These are phyloP conservation scores for Saturnispora sekii DNA, from an alignment of 805 yeast species.

Conservation along the genomic window DNA sequence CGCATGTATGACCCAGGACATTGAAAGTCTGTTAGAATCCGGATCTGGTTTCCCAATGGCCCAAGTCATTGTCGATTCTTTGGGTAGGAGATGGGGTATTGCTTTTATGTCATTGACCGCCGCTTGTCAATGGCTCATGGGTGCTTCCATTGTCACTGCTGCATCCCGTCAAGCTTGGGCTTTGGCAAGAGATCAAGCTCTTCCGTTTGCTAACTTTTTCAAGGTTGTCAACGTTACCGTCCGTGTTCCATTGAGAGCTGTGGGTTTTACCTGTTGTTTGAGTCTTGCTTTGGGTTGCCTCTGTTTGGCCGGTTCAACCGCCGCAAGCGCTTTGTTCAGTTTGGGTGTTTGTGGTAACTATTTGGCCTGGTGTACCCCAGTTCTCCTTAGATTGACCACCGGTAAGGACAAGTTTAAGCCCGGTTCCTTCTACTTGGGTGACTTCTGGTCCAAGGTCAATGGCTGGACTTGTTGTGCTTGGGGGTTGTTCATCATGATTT, in stretches of 20 bases:
- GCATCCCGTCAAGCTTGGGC: constrained; percentile 67
- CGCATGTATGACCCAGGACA: constrained; percentile 42
- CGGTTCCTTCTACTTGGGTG: constrained; percentile 57
- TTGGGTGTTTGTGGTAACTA: constrained; percentile 50
- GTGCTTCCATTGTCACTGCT: constrained; percentile 50
- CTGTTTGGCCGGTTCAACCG: constrained; percentile 44
- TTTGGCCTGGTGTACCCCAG: constrained; percentile 53
- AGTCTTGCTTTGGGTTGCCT: constrained; percentile 44
- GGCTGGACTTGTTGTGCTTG: constrained; percentile 39
- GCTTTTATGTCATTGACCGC: constrained; percentile 51
- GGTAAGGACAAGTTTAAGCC: constrained; percentile 43
- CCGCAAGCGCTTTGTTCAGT: constrained; percentile 57
- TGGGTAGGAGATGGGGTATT: constrained; percentile 56
- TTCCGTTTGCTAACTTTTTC: constrained; percentile 47
- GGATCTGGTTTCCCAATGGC: constrained; percentile 53
- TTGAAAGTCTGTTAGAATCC: constrained; percentile 32
- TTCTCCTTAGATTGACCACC: constrained; percentile 37
- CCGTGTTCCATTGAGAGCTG: constrained; percentile 54
- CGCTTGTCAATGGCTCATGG: constrained; percentile 56
- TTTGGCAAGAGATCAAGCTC: constrained; percentile 64
- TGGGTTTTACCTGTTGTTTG: constrained; percentile 38
- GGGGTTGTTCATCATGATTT: constrained; percentile 39
- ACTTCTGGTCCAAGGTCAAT: constrained; percentile 32
- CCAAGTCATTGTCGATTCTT: constrained; percentile 47
- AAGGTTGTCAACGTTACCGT: constrained; percentile 44